phyloP scores from a whole-genome alignment of 495 filamentous ascomycete genomes.

The Penicillium ucsense region DNA sequence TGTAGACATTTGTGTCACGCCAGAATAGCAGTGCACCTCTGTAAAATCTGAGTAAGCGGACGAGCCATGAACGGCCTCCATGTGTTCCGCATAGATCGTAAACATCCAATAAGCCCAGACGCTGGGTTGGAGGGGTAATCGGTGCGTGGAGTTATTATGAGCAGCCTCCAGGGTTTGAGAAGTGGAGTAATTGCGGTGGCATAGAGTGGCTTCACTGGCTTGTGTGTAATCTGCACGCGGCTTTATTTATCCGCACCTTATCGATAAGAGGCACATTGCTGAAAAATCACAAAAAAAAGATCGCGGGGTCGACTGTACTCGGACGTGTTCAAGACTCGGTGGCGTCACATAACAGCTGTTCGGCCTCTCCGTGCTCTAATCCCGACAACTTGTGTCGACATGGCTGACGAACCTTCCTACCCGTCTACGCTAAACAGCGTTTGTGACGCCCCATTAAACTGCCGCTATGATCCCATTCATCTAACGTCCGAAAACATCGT shows the following conservation, averaged over 20 bases:
- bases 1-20: too few relatives aligned
- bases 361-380: background rate
- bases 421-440: constrained; percentile 26
- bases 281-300: constrained; percentile 20
- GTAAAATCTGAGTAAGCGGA: too few relatives aligned
- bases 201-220: too few relatives aligned
- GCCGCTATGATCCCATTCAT: constrained; percentile 28
- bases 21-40: too few relatives aligned
- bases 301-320: constrained; percentile 19
- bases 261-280: constrained; percentile 15
- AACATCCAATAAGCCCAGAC: too few relatives aligned
- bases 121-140: background rate
- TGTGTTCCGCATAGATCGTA: too few relatives aligned
- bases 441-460: constrained; percentile 23
- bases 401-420: constrained; percentile 18
- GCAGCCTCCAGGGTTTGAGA: too few relatives aligned
- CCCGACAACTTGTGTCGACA: constrained; percentile 7
- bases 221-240: constrained; percentile 7
- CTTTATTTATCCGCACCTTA: constrained; percentile 13
- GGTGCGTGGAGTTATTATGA: constrained; percentile 1
- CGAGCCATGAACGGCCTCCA: too few relatives aligned
- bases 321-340: constrained; percentile 5
- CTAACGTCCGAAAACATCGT: constrained; percentile 27
- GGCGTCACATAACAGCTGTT: constrained; percentile 1
- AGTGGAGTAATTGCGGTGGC: too few relatives aligned